Percentiles rank a stretch among this genome's conserved stretches.
phyloP scores from a whole-genome alignment of 2,329 filamentous ascomycete genomes.

The Pseudogymnoascus verrucosus region DNA sequence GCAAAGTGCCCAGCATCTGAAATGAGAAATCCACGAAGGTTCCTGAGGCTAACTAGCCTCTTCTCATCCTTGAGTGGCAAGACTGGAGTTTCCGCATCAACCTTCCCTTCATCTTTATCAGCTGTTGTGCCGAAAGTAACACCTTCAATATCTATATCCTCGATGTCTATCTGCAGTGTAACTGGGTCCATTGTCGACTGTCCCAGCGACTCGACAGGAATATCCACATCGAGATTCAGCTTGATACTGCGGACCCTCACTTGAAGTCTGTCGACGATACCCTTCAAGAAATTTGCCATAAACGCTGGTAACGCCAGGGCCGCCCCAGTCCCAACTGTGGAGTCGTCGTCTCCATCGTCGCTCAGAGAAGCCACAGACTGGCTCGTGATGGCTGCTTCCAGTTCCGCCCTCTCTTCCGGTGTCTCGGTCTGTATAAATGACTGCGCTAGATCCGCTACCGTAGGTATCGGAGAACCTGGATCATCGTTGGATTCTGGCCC shows the following conservation, averaged over 20 bases:
- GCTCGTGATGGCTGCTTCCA: conserved; percentile 60
- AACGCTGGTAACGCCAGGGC: conserved; percentile 61
- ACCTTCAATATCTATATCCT: conserved; percentile 58
- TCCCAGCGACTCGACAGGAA: conserved; percentile 37
- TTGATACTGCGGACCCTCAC: conserved; percentile 57
- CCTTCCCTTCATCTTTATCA: conserved; percentile 9
- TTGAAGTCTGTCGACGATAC: conserved; percentile 63
- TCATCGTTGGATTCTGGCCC: conserved; percentile 13
- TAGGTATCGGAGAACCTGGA: conserved; percentile 47
- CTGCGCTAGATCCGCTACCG: conserved; percentile 64
- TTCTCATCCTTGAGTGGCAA: conserved; percentile 51
- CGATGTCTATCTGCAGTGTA: conserved; percentile 57
- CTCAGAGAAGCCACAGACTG: conserved; percentile 55
- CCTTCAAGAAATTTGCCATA: conserved; percentile 63
- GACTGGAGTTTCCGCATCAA: conserved; percentile 6
- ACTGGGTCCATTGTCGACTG: conserved; percentile 41
- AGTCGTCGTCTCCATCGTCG: conserved; percentile 57
- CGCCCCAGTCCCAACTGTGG: conserved; percentile 59
- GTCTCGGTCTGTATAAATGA: conserved; percentile 72
- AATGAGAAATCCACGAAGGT: conserved; percentile 56
- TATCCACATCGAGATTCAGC: conserved; percentile 56
- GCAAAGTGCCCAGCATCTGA: conserved; percentile 61
- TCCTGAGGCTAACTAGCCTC: conserved; percentile 54
- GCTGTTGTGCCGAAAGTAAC: conserved; percentile 41
- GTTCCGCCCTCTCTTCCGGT: conserved; percentile 52